These are phyloP conservation scores for Nephelium lappaceum DNA, from an alignment of 345 rosid species.

Conservation along the genomic window DNA sequence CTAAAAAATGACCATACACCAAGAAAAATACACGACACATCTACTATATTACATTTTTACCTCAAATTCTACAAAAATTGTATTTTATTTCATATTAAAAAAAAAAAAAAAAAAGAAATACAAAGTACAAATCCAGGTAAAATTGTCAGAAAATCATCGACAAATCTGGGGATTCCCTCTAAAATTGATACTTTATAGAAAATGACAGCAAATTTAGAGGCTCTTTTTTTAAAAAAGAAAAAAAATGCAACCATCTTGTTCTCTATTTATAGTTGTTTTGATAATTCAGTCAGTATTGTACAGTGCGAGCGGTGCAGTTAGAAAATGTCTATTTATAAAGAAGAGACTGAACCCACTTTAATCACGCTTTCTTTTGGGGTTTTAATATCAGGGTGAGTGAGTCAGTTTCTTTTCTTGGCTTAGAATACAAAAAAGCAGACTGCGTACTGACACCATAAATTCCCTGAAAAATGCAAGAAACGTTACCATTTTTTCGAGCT, in stretches of 20 bases:
- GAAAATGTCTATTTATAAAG: conserved; percentile 8
- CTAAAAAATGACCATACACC: background rate
- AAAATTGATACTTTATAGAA: conserved; percentile 27
- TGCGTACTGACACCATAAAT: conserved; percentile 32
- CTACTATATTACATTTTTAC: background rate
- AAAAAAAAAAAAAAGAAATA: background rate
- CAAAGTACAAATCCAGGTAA: conserved; percentile 25
- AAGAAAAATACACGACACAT: background rate
- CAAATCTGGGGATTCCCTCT: conserved; percentile 43
- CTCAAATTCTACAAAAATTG: conserved; percentile 4
- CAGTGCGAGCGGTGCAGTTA: conserved; percentile 13
- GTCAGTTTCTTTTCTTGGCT: conserved; percentile 13
- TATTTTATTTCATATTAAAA: background rate
- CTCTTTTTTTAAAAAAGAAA: background rate
- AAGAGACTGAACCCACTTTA: conserved; percentile 18
- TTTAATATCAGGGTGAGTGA: background rate
- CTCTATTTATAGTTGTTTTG: conserved; percentile 8
- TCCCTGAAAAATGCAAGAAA: conserved; percentile 23
- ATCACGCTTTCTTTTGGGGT: conserved; percentile 25
- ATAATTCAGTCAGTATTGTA: conserved; percentile 22
- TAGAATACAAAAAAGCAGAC: conserved; percentile 25
- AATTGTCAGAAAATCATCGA: conserved; percentile 41
- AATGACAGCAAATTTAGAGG: conserved; percentile 29
- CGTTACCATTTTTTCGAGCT: background rate
- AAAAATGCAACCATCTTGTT: conserved; percentile 3